Evolutionary conservation across 2,329 filamentous ascomycete species (phyloP).

Genomic region (Diaporthe velutina): DNA sequence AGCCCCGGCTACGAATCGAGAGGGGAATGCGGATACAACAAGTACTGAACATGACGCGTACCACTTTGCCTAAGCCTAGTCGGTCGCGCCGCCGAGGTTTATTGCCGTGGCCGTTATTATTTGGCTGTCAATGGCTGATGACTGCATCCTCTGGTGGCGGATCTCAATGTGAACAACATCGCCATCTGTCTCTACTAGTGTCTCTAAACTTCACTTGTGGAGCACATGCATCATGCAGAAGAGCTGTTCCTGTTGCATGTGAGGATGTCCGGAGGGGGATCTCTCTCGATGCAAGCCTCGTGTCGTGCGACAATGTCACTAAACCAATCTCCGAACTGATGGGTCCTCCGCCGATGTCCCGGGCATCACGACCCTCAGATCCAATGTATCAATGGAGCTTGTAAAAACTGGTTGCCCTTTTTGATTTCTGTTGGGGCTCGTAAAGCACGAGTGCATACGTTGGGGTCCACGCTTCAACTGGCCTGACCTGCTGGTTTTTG

Average conservation of each 20-base stretch:
- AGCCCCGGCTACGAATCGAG: not conserved
- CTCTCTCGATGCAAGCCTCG: not conserved
- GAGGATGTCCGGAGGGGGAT: not conserved
- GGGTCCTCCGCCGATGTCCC: not conserved
- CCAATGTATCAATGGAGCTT: not conserved
- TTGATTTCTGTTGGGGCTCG: not conserved
- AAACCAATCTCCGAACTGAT: not conserved
- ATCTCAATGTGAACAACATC: not conserved
- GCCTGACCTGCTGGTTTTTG: too few species aligned
- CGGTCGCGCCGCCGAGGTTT: not conserved
- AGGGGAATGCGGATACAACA: not conserved
- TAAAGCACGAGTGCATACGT: not conserved
- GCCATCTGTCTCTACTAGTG: not conserved
- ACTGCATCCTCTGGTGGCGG: not conserved
- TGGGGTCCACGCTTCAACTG: not conserved
- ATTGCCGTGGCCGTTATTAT: not conserved
- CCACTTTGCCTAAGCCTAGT: not conserved
- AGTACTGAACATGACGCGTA: not conserved
- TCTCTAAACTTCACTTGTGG: not conserved
- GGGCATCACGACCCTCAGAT: not conserved
- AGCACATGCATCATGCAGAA: not conserved
- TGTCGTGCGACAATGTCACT: not conserved
- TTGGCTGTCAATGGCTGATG: not conserved
- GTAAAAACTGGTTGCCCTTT: not conserved
- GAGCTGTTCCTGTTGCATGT: not conserved